A percentile compares a stretch with the other conserved stretches of the same genome.
Conservation (phyloP, 805 yeast species). For the Myxozyma lipomycoides region DNA sequence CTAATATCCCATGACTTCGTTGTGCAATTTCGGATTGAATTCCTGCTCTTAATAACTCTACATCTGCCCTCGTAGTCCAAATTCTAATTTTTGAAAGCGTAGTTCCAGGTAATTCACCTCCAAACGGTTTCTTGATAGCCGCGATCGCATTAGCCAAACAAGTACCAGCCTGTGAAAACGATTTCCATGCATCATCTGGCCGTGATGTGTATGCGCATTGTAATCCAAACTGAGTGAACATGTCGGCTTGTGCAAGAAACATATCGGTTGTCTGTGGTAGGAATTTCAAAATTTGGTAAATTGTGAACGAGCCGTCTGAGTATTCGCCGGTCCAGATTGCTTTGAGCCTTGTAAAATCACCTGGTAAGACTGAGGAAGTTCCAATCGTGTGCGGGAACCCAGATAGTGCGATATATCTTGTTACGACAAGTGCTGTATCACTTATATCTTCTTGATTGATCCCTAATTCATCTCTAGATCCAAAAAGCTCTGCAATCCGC, state of each 20-base stretch:
- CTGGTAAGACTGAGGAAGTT: constrained; percentile 1
- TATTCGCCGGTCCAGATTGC: constrained; percentile 13
- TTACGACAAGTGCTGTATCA: constrained; percentile 19
- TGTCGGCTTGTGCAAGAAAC: constrained; percentile 31
- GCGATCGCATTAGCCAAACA: constrained; percentile 12
- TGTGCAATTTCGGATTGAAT: constrained; percentile 25
- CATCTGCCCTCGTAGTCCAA: constrained; percentile 32
- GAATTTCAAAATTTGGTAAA: constrained; percentile 8
- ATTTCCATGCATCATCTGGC: constrained; percentile 23
- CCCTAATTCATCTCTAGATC: constrained; percentile 6
- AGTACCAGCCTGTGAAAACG: constrained; percentile 26
- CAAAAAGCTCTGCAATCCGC: constrained; percentile 18
- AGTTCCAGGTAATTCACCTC: constrained; percentile 4
- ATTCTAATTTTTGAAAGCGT: constrained; percentile 15
- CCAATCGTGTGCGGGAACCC: constrained; percentile 15
- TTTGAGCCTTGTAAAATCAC: constrained; percentile 11
- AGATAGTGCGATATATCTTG: constrained; percentile 16
- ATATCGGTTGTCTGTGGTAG: constrained; percentile 20
- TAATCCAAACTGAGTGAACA: constrained; percentile 27
- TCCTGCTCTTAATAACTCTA: constrained; percentile 29
- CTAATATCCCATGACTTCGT: constrained; percentile 26
- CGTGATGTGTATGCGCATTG: not conserved
- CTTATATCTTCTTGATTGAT: constrained; percentile 2
- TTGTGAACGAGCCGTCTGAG: not conserved
- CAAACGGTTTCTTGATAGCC: constrained; percentile 2